Conservation (phyloP, 805 yeast species). For the Ogataea salicorniae region DNA sequence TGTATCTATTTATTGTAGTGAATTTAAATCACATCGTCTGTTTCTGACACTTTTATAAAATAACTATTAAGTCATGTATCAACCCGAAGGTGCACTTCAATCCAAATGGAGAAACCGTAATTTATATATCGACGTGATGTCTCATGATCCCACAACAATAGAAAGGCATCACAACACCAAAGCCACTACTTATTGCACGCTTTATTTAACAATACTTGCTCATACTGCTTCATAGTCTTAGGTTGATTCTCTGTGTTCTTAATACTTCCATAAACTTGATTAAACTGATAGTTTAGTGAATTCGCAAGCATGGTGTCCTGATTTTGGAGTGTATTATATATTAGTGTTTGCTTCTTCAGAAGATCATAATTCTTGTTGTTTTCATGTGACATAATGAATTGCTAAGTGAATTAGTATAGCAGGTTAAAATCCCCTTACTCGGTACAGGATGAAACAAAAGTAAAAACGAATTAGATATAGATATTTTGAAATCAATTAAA, state of each 20-base stretch:
- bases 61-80: no score
- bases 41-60: no score
- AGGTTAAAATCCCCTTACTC: no score
- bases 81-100: no score
- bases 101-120: no score
- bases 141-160: no score
- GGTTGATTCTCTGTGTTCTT: not conserved
- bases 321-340: conserved; percentile 12
- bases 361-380: not conserved
- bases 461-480: no score
- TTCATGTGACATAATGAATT: conserved; percentile 6
- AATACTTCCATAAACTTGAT: conserved; percentile 6
- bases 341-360: conserved; percentile 8
- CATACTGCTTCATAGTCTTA: conserved; percentile 12
- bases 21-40: no score
- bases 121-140: not conserved
- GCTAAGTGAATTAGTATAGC: no score
- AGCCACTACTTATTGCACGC: conserved; percentile 13
- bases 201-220: conserved; percentile 11
- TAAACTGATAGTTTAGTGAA: conserved; percentile 13
- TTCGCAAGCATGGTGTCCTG: conserved; percentile 17
- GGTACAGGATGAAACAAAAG: no score
- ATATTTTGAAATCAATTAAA: no score
- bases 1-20: no score
- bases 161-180: not conserved